A percentile compares a stretch with the other conserved stretches of the same genome.
Conservation (phyloP, 768 basidiomycete genomes). For the Brasilioporus rufonigricans region DNA sequence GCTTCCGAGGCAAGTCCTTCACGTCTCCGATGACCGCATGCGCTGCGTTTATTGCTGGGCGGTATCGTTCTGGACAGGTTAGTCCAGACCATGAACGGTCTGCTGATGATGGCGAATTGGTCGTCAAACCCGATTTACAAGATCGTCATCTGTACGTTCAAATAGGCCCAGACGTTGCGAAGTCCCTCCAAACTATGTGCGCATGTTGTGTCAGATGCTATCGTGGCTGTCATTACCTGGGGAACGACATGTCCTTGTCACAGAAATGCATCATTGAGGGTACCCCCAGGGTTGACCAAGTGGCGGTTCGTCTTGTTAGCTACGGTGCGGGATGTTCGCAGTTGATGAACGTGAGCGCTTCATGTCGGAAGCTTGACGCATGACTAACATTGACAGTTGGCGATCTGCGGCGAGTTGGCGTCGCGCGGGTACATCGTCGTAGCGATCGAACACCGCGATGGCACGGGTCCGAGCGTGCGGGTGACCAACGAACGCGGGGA, state of each 20-base stretch:
- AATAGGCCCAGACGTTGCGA: background rate
- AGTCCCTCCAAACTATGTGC: background rate
- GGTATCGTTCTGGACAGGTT: conserved; percentile 15
- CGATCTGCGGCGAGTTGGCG: conserved; percentile 45
- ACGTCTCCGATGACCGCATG: no score
- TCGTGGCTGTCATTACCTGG: conserved; percentile 27
- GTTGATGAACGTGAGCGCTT: conserved; percentile 34
- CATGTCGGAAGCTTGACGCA: background rate
- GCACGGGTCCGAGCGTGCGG: conserved; percentile 38
- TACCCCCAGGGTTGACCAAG: conserved; percentile 13
- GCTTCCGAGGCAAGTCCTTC: conserved; percentile 27
- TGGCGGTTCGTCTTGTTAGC: conserved; percentile 44
- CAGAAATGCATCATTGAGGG: conserved; percentile 25
- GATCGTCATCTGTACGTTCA: conserved; percentile 19
- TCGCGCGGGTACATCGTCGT: conserved; percentile 45
- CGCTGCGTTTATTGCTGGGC: background rate
- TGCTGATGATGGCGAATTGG: conserved; percentile 32
- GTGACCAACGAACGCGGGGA: conserved; percentile 20
- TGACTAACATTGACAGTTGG: conserved; percentile 13
- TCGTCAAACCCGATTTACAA: conserved; percentile 28
- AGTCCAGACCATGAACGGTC: conserved; percentile 30
- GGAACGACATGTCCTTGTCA: conserved; percentile 33
- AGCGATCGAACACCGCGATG: conserved; percentile 48
- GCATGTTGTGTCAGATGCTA: conserved; percentile 12
- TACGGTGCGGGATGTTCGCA: conserved; percentile 44